Conservation (phyloP, 805 yeast genomes). For the Blastobotrys robertii region DNA sequence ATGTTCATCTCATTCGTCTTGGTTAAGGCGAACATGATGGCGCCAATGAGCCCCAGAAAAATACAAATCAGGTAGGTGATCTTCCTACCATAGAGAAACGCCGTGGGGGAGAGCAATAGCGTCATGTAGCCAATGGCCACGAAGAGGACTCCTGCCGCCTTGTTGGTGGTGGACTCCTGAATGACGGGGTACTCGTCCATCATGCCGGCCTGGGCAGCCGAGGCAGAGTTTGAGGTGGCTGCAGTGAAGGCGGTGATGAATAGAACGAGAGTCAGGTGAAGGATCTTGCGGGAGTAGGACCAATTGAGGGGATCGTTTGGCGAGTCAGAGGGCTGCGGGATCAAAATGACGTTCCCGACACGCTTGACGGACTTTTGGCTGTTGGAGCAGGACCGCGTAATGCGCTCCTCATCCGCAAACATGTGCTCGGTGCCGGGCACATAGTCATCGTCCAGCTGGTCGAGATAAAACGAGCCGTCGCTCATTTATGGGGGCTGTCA, state of each 20-base stretch:
- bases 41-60: constrained; percentile 52
- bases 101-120: constrained; percentile 54
- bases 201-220: constrained; percentile 58
- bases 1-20: constrained; percentile 49
- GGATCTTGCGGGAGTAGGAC: constrained; percentile 38
- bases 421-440: constrained; percentile 19
- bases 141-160: constrained; percentile 74
- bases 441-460: constrained; percentile 13
- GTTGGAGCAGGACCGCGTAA: not conserved
- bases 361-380: not conserved
- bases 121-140: constrained; percentile 60
- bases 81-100: constrained; percentile 61
- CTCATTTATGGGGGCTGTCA: too few relatives aligned
- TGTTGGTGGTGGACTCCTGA: constrained; percentile 59
- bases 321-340: constrained; percentile 58
- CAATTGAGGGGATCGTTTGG: constrained; percentile 66
- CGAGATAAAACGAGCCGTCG: too few relatives aligned
- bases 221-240: constrained; percentile 62
- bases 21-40: constrained; percentile 59
- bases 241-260: constrained; percentile 38
- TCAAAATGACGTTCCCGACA: constrained; percentile 35
- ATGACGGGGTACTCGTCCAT: constrained; percentile 48
- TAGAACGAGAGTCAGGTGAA: constrained; percentile 33
- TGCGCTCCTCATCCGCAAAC: constrained; percentile 10
- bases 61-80: constrained; percentile 54